Base-by-base conservation (phyloP, 257 asterid species). In the Asclepias syriaca region DNA sequence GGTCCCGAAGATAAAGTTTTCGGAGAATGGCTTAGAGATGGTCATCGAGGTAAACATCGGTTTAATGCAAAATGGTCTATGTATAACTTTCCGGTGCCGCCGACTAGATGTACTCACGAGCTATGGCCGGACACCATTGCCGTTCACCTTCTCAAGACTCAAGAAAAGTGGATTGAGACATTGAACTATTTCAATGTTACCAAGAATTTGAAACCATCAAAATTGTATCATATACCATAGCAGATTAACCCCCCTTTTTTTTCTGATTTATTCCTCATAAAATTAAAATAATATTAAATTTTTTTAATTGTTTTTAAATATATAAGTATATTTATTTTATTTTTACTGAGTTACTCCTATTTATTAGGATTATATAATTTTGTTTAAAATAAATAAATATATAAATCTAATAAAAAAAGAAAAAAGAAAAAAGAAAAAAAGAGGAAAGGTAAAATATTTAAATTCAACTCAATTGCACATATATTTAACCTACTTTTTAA, bases 1-100 rank as follows among this genome's bases (percentile, higher is more conserved):
- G 97, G 97, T 0, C 95, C 97, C 0, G 97, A 91, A 75, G 98
- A 93, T 53, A 85, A 74, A 70, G 78, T 78, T 7, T 91, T 93
- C 22, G 98, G 98, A 10, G 91, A 85, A 43, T 93, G 97, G 98
- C 72, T 91, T 0, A 79, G 96, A 3, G 91, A 88, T 2, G 97
- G 98, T 5, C 89, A 72, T 0, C 84, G 90, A 2, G 97, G 84
- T 1, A 89, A 71, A 84, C 85, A 93, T 71, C 80, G 97, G 84
- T 84, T 83, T 82, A 93, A 89, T 43, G 98, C 96, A 1, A 93
- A 93, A 76, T 93, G 97, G 98, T 76, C 95, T 0, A 93, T 93
- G 97, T 93, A 91, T 80, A 91, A 93, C 79, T 93, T 65, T 18
- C 98, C 97, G 0, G 89, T 87, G 79, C 98, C 98, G 6, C 81